Base-by-base conservation (phyloP, 2,329 filamentous ascomycete genomes). In the Rhynchosporium secalis region DNA sequence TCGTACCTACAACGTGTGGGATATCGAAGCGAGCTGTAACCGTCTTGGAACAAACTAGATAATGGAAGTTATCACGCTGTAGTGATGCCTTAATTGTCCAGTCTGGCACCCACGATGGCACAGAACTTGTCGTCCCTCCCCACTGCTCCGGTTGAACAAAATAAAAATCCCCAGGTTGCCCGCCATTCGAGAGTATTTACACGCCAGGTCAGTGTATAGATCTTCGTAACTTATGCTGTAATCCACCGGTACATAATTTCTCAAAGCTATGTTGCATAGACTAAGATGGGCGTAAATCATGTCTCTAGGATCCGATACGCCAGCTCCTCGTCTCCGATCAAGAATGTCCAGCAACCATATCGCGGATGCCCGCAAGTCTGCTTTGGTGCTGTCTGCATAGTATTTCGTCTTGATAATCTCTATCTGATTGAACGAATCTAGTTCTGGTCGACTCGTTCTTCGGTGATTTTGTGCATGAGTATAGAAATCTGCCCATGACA, bases 401-500 rank as follows among this genome's bases (percentile, higher is more conserved):
- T 20, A 20, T 20, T 20, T 20, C 20, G 20, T 20, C 20, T 20
- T 20, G 20, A 20, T 20, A 20, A 20, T 20, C 20, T 20, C 20
- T 20, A 20, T 20, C 20, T 20, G 20, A 20, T 20, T 20, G 20
- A 20, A 20, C 20, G 20, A 20, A 20, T 20, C 20, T 20, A 20
- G 20, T 20, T 20, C 20, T 20, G 20, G 20, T 20, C 20, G 20
- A 20, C 20, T 20, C 20, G 20, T 20, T 20, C 20, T 20, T 20
- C 20, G 20, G 20, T 20, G 20, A 20, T 20, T 20, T 1, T 20
- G 20, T 20, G 20, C 20, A 20, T 28, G 38, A 9, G 26, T 26
- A 43, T n/a, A 57, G 38, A 60, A 63, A 5, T 7, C 10, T n/a
- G 36, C 41, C 59, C 60, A 60, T 47, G 13, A 36, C 5, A 62